These are phyloP conservation scores for Cyclospora cayetanensis DNA, from an alignment of 169 alveolate species.

Conservation along the genomic window DNA sequence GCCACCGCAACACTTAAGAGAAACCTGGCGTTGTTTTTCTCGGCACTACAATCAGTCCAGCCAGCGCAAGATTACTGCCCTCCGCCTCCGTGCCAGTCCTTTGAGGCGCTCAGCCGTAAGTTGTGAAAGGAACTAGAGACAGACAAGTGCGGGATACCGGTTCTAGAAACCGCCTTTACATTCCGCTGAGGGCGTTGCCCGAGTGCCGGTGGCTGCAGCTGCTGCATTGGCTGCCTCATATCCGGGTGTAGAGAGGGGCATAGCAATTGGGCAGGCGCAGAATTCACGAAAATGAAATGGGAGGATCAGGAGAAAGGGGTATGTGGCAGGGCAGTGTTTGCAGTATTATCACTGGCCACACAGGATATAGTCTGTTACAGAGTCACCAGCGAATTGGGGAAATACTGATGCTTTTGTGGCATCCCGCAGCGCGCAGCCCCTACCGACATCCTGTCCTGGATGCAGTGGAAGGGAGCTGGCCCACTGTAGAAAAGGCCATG, in stretches of 20 bases:
- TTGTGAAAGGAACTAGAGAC: background rate
- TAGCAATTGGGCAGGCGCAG: background rate
- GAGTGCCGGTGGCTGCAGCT: background rate
- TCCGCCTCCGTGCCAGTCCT: constrained; percentile 33
- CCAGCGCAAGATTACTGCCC: constrained; percentile 53
- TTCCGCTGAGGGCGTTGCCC: background rate
- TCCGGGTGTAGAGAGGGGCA: background rate
- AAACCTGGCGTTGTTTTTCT: constrained; percentile 29
- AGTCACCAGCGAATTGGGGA: background rate
- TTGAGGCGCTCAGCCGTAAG: constrained; percentile 59
- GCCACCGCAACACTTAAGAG: constrained; percentile 5
- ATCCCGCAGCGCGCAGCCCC: constrained; percentile 68
- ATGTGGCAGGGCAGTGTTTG: background rate
- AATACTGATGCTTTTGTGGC: background rate
- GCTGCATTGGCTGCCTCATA: too few species aligned
- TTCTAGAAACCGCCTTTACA: background rate
- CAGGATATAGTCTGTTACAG: background rate
- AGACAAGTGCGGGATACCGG: too few species aligned
- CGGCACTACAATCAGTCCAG: constrained; percentile 49
- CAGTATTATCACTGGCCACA: background rate
- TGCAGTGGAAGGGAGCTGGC: constrained; percentile 62
- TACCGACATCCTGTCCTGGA: constrained; percentile 71
- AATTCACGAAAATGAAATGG: background rate
- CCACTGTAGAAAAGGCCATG: constrained; percentile 54
- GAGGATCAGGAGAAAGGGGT: background rate